Evolutionary conservation across 768 basidiomycete species (phyloP), one percentile per base, ranked within the genome.

Genomic region (Rhodocollybia butyracea): DNA sequence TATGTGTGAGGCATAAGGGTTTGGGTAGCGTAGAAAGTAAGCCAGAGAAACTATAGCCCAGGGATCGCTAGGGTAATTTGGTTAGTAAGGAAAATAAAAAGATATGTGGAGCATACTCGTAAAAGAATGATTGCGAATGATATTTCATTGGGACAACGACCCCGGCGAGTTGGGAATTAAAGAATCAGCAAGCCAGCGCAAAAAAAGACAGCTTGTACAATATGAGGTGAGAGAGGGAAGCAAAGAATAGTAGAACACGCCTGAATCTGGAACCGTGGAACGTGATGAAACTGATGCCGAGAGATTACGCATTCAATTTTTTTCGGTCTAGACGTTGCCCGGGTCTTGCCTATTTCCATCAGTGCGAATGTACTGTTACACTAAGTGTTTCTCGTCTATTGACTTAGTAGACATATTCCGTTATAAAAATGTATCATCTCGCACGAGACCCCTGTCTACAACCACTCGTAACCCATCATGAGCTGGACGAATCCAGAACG

Each of bases 1-100:
- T 69, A 98, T 88, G 73, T 98, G 95, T 34, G 89, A 78, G 5
- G 95, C 91, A 65, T 92, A 93, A 46, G 95, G 94, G 68, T 97
- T 98, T 3, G 95, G 95, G 71, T 97, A 98, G 59, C 95, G 89
- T 57, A 97, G 76, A 68, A 95, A 95, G 77, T 89, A 97, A 12
- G 95, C 95, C 60, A 96, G 79, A 19, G 95, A 85, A 57, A 96
- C 91, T 61, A 91, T 95, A 55, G 91, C 79, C 85, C 95, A 94
- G 69, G 94, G 84, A 82, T 97, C 92, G 79, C 94, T 94, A 63
- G 6, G 15, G 15, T 58, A 26, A 47, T 15, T 56, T 53, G 43
- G 62, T 67, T 21, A 63, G 63, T 26, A 54, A 46, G 26, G 5
- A 32, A 19, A 21, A 30, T 34, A 31, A n/a, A 27, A n/a, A 42